Conservation (phyloP, 2,329 filamentous ascomycete species). For the Davidsoniella neocaledoniae region DNA sequence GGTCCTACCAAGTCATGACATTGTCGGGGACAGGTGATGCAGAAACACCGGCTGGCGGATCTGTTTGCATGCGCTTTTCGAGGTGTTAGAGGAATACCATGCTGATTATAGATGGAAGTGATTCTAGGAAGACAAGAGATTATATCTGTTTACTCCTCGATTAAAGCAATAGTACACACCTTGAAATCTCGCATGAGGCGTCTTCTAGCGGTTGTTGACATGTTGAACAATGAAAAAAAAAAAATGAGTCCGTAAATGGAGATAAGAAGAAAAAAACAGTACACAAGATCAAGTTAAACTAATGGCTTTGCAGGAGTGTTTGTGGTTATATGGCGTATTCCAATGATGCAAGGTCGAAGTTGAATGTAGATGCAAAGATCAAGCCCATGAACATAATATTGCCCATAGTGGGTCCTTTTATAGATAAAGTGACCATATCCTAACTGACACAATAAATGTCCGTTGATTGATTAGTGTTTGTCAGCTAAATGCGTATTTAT, state of each 20-base stretch:
- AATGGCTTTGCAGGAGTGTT: neutral
- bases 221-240: constrained; percentile 17
- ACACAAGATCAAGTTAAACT: too few species aligned
- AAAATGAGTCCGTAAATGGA: neutral
- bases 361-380: neutral
- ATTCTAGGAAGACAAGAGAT: neutral
- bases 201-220: constrained; percentile 87
- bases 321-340: neutral
- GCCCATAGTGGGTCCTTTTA: too few species aligned
- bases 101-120: neutral
- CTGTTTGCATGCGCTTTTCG: constrained; percentile 88
- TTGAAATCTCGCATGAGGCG: constrained; percentile 99
- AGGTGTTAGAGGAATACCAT: neutral
- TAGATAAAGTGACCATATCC: too few species aligned
- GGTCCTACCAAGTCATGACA: constrained; percentile 79
- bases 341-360: neutral
- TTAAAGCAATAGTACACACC: constrained; percentile 33
- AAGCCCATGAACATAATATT: too few species aligned
- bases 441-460: too few species aligned
- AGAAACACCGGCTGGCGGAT: constrained; percentile 90
- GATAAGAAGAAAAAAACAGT: neutral
- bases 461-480: too few species aligned
- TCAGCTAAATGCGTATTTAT: too few species aligned
- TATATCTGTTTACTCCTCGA: neutral
- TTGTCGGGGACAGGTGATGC: constrained; percentile 92